Base-by-base conservation (phyloP, 192 early-diverging fungal genomes). In the Coemansia guatemalensis region DNA sequence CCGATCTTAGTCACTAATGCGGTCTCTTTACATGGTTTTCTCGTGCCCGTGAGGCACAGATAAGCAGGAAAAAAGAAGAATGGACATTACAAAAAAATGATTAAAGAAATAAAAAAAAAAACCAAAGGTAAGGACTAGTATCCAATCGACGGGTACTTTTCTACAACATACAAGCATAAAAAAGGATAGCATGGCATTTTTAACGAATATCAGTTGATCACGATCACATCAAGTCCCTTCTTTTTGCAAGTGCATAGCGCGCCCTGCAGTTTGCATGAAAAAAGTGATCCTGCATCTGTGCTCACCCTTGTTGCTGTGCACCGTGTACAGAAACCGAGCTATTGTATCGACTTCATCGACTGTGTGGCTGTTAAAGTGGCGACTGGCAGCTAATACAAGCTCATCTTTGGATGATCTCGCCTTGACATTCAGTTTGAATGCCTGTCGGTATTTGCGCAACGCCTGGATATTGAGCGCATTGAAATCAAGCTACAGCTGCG, bases 291-390 rank as follows among this genome's bases (percentile, higher is more conserved):
- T 12, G 35, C 35, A 39, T 39, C 3, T 32, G 8, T 32, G 30
- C 56, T 60, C 62, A 68, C 76, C 76, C 56, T 75, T 74, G 47
- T 71, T 70, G 56, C 68, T 78, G 62, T 74, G 81, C 48, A 77
- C 74, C 0, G 74, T 69, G 54, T 78, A 82, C 21, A 82, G 72
- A 51, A 82, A 82, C 20, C 73, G 71, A 11, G 81, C 81, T 70
- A 82, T 74, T 62, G 81, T 82, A 55, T 82, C 75, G 8, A 78
- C 81, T 56, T 82, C 81, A 33, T 82, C 75, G 18, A 82, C 81
- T 24, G 66, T 62, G 50, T 74, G 71, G 55, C 33, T 59, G 18
- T 62, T 54, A 48, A 71, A 82, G 55, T 82, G 81, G 20, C 71
- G 62, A 41, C 65, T 74, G n/a, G 68, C 69, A 1, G 81, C 75